phyloP scores from a whole-genome alignment of 1,284 basidiomycete species.

The Chalciporus sp. region DNA sequence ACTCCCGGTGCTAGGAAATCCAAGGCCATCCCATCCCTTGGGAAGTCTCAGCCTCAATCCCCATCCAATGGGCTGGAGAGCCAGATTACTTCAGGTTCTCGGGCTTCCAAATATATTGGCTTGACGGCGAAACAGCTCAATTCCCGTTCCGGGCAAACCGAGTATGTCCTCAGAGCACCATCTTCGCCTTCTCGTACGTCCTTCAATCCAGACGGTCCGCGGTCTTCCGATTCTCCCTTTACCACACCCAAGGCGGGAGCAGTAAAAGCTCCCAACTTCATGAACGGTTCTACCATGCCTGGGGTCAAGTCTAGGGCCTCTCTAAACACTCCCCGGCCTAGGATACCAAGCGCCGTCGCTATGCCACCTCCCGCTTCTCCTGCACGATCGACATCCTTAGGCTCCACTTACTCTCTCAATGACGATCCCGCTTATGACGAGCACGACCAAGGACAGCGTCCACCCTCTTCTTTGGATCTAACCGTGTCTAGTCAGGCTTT shows the following conservation, averaged over 20 bases:
- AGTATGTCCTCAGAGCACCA: slow-evolving; percentile 25
- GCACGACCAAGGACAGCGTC: slow-evolving; percentile 16
- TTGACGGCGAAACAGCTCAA: slow-evolving; percentile 83
- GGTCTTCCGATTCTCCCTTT: slow-evolving; percentile 52
- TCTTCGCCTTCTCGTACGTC: slow-evolving; percentile 34
- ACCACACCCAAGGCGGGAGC: slow-evolving; percentile 61
- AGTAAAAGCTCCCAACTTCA: slow-evolving; percentile 39
- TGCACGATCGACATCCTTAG: slow-evolving; percentile 33
- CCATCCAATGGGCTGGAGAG: slow-evolving; percentile 37
- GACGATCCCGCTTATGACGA: slow-evolving; percentile 30
- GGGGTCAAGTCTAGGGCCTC: slow-evolving; percentile 48
- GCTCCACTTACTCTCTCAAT: slow-evolving; percentile 34
- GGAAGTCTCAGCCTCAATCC: slow-evolving; percentile 31
- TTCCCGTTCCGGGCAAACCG: slow-evolving; percentile 40
- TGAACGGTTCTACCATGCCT: slow-evolving; percentile 42
- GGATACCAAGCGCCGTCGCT: slow-evolving; percentile 70
- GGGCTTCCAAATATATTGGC: slow-evolving; percentile 81
- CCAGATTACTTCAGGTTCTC: slow-evolving; percentile 75
- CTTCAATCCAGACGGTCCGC: slow-evolving; percentile 12
- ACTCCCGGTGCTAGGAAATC: slow-evolving; percentile 38
- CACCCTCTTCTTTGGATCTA: slow-evolving; percentile 38
- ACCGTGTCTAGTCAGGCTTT: slow-evolving; percentile 43
- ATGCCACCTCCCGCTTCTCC: slow-evolving; percentile 80
- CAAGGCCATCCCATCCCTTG: slow-evolving; percentile 27
- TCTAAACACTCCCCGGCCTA: slow-evolving; percentile 56